Evolutionary conservation across 2,329 filamentous ascomycete species (phyloP), one percentile per base, ranked within the genome.

Genomic region (Colletotrichum noveboracense): DNA sequence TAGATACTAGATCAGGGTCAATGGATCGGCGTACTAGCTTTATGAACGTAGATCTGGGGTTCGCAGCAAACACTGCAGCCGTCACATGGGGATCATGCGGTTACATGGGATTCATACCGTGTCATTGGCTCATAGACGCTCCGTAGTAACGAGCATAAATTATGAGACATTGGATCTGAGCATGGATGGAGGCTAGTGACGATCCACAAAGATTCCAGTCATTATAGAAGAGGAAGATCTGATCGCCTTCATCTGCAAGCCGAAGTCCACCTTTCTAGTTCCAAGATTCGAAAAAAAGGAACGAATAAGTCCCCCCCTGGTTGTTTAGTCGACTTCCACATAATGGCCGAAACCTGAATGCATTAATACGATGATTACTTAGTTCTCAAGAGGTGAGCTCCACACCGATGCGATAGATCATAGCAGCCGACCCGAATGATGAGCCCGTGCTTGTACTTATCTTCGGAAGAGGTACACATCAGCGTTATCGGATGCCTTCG

Each of bases 351-450:
- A 52, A 0, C 38, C 38, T 21, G n/a, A 4, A 52, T 52, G 0
- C n/a, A 52, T 21, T 2, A 10, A 30, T 30, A 13, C 0, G 6
- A 13, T 21, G n/a, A 21, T 13, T 52, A 52, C 43, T 13, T 52
- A 21, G 10, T 21, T 21, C 10, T 7, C n/a, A 52, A 52, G n/a
- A 21, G 2, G 43, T 21, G 43, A 52, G 18, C 43, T 21, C n/a
- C 43, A 52, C 43, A 52, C 43, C n/a, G 43, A 52, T 21, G 43
- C n/a, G 10, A 21, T 21, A 0, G 13, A 21, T 52, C 6, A 52
- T n/a, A 21, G n/a, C 2, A 21, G n/a, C 43, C 18, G 2, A 21
- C 2, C 2, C 6, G 6, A 21, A 21, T 21, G 1, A n/a, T 1
- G 5, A 12, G 18, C 38, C 3, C 9, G 18, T n/a, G 1, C 38